Evolutionary conservation across 352 stramenopile species (phyloP).

Genomic region (Pythium sp.): DNA sequence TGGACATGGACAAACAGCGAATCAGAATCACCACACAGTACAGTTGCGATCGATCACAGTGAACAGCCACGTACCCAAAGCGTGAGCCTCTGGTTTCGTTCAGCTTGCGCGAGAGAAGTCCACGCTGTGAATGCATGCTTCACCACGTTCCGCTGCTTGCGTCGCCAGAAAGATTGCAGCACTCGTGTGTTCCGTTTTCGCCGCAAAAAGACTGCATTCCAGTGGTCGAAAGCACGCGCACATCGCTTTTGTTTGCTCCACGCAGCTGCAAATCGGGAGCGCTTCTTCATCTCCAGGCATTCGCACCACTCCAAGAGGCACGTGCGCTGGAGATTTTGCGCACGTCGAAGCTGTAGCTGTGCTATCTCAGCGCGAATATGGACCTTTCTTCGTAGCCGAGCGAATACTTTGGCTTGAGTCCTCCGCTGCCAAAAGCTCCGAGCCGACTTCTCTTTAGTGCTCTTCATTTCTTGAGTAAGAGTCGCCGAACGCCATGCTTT

Average conservation of each 20-base stretch:
- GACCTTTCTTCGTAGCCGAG: background rate
- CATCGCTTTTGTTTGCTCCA: constrained; percentile 7
- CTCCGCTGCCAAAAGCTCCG: background rate
- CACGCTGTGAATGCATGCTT: background rate
- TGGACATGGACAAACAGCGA: background rate
- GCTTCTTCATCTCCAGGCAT: constrained; percentile 11
- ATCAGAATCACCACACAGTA: background rate
- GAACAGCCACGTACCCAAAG: background rate
- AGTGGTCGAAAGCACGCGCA: constrained; percentile 1
- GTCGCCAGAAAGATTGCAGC: background rate
- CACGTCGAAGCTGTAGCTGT: background rate
- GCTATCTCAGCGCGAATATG: background rate
- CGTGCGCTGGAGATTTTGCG: background rate
- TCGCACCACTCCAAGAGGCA: constrained; percentile 6
- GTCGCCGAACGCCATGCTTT: background rate
- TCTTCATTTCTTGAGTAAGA: background rate
- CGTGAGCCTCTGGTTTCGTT: background rate
- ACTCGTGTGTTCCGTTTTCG: background rate
- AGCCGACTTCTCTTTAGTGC: background rate
- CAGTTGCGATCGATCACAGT: background rate
- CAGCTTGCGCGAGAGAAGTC: background rate
- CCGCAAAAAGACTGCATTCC: background rate
- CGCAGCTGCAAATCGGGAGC: background rate
- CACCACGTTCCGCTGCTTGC: background rate
- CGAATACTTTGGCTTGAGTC: background rate